Base-by-base conservation (phyloP, 306 rosid genomes). In the Dicorynia guianensis region DNA sequence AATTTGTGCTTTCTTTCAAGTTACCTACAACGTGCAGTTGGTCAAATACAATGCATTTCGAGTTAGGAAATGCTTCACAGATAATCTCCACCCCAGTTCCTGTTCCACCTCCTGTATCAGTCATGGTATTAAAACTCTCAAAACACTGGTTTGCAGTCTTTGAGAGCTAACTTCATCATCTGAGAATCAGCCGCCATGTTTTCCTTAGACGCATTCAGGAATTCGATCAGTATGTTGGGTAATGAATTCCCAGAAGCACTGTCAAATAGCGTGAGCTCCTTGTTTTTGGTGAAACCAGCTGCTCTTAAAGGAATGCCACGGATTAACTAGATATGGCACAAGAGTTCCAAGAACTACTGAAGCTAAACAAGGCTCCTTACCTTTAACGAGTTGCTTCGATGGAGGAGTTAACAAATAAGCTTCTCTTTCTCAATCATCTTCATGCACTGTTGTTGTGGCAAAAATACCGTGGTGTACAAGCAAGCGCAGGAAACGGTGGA, bases 101-200 rank as follows among this genome's bases (percentile, higher is more conserved):
- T 1, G 55, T 63, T 3, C 85, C 76, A n/a, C 85, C 85, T 0
- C 85, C 88, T 0, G 77, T 79, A 64, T 69, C 83, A 62, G 77
- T 79, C n/a, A 78, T 8, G 0, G 81, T 63, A 57, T 42, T 57
- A 49, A 81, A 43, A 9, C 76, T 82, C 36, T 69, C 81, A 38
- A 38, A 85, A 81, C 36, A 74, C 76, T 2, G 52, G 69, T 43
- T 69, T 74, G 69, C 30, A 25, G 30, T 25, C 30, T 25, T 25
- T 25, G 30, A 25, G 30, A 25, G 30, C 30, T 25, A 25, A 2
- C 30, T 25, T 25, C 1, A 25, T 25, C 80, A 78, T 63, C 11
- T 33, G 38, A 4, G 88, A 84, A 77, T 77, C 83, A 69, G 58
- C 71, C 0, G n/a, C n/a, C n/a, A n/a, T n/a, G n/a, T n/a, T n/a